phyloP scores from a whole-genome alignment of 129 eudicot genomes.

The Deinandra increscens region DNA sequence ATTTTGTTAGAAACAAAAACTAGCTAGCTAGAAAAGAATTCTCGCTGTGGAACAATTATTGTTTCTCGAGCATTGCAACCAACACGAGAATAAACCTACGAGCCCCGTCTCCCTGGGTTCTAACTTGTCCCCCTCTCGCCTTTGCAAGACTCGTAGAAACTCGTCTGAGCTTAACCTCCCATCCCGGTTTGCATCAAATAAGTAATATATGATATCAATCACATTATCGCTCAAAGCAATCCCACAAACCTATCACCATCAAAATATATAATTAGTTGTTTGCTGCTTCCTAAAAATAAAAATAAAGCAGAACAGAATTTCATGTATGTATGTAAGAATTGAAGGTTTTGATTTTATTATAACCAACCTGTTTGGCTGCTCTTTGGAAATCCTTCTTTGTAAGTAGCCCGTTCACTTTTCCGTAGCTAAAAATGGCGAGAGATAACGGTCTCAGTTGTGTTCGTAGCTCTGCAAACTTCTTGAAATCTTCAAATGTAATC shows the following conservation, averaged over 20 bases:
- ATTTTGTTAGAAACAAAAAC: not conserved
- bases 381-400: constrained; percentile 74
- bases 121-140: constrained; percentile 62
- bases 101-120: constrained; percentile 49
- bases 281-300: too few relatives aligned
- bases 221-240: constrained; percentile 58
- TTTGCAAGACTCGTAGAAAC: constrained; percentile 77
- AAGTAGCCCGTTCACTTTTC: constrained; percentile 70
- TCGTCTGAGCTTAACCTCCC: constrained; percentile 78
- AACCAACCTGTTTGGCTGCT: constrained; percentile 68
- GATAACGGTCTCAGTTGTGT: constrained; percentile 62
- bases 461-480: constrained; percentile 61
- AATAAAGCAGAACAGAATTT: too few relatives aligned
- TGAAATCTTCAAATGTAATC: constrained; percentile 71
- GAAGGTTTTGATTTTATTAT: too few relatives aligned
- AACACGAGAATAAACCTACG: constrained; percentile 61
- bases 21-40: constrained; percentile 29
- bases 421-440: constrained; percentile 75
- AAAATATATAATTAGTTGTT: constrained; percentile 5
- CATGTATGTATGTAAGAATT: too few relatives aligned
- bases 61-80: constrained; percentile 63
- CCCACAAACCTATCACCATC: constrained; percentile 62
- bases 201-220: constrained; percentile 60
- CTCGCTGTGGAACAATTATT: constrained; percentile 40
- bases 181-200: constrained; percentile 73